Base-by-base conservation (phyloP, 2,329 filamentous ascomycete genomes). In the Paraphoma sp. region DNA sequence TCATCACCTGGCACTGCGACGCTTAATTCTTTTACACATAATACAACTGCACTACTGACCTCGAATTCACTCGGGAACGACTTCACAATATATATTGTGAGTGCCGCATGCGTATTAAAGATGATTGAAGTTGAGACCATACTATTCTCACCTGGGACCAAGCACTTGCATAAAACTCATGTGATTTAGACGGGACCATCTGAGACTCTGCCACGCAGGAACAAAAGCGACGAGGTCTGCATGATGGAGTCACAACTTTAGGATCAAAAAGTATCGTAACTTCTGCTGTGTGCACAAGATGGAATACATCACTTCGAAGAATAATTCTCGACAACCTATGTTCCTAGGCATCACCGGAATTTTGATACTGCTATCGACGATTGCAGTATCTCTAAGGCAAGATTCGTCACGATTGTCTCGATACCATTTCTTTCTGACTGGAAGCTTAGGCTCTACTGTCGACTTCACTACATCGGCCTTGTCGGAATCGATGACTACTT, bases 281-380 rank as follows among this genome's bases (percentile, higher is more conserved):
- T 36, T 7, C 33, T 23, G 23, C n/a, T 14, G 14, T 36, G 33
- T 14, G 7, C 33, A 36, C 33, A 36, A 10, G 33, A 63, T 63
- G 58, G 42, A 50, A 11, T 42, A 55, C 31, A 58, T 65, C 46
- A 63, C 62, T 16, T 56, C 54, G 46, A 36, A 50, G 7, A 59
- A 67, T 53, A 53, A 56, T 14, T 65, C 64, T 9, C 54, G 64
- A n/a, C 64, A 67, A 31, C 62, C 62, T 2, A 62, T 65, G 56
- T 65, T 67, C 29, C 43, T 67, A n/a, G 54, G 56, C 10, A 49
- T 50, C 3, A 59, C 59, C 48, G 60, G 56, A 7, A 16, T 51
- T 16, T 47, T 65, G n/a, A 42, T 67, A 10, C 14, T 59, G 3
- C 47, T 65, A 14, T 63, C 58, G 6, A 56, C 48, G 5, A 55